Evolutionary conservation across 2,329 filamentous ascomycete genomes (phyloP), one percentile per base, ranked within the genome.

Genomic region (Trichoderma arundinaceum): DNA sequence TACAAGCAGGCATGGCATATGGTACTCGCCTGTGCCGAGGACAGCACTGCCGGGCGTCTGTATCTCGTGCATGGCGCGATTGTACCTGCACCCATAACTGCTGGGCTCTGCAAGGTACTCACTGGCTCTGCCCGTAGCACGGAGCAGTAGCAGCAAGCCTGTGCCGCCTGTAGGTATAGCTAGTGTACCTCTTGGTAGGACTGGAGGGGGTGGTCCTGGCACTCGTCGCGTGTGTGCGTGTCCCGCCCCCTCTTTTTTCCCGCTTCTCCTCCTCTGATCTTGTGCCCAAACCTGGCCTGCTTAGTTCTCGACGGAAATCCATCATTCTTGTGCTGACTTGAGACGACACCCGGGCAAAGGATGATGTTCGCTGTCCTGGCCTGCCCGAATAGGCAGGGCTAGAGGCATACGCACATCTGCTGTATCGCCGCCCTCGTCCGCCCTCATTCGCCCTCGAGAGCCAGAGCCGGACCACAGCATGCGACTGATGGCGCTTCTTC

Each of bases 341-440:
- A 53, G 48, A 53, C 56, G 56, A 58, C 46, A 19, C 54, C 41
- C 53, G 53, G 38, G 43, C 53, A 43, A n/a, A 43, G 53, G 38
- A 57, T n/a, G 10, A 49, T 43, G 46, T 52, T 35, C 58, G 58
- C 46, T 41, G 32, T 44, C 38, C 58, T 43, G 48, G 44, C 59
- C 59, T 52, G 59, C 59, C 59, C 48, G 12, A 62, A 62, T 53
- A 62, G 48, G 59, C 59, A 52, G n/a, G n/a, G n/a, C n/a, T n/a
- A n/a, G n/a, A n/a, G n/a, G n/a, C n/a, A n/a, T n/a, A n/a, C n/a
- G n/a, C n/a, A n/a, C 33, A 10, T 48, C 59, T 12, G 38, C n/a
- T 22, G 56, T 48, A 19, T 39, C n/a, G 39, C 15, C 28, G 56
- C 15, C 10, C 10, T 19, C 22, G 33, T 6, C 15, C 8, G 32